Percentiles rank a stretch among this genome's conserved stretches.
Conservation (phyloP, 1,284 basidiomycete genomes). For the Vanrija pseudolonga region DNA sequence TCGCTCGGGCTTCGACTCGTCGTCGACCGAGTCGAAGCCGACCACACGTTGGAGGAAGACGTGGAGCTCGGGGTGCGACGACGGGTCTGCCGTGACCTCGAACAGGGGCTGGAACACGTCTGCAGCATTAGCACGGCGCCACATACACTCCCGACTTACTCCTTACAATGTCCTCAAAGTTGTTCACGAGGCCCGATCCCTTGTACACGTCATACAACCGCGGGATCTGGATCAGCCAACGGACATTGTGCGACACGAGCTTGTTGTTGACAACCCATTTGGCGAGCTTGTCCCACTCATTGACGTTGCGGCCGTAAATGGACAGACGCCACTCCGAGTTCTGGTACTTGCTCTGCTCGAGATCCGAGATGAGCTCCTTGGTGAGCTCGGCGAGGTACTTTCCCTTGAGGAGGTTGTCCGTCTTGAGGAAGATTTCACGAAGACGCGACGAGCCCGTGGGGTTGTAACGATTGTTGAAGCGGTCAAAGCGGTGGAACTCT, state of each 20-base stretch:
- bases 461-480: constrained; percentile 66
- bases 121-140: constrained; percentile 39
- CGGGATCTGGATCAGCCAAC: constrained; percentile 97
- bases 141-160: constrained; percentile 58
- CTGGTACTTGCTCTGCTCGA: constrained; percentile 98
- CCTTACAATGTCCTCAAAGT: constrained; percentile 84
- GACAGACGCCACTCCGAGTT: constrained; percentile 97
- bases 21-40: constrained; percentile 96
- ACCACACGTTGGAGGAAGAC: constrained; percentile 92
- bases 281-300: constrained; percentile 98
- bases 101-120: constrained; percentile 93
- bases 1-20: constrained; percentile 92
- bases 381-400: constrained; percentile 85
- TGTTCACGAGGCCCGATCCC: constrained; percentile 74
- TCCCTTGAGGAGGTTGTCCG: constrained; percentile 89
- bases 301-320: constrained; percentile 71
- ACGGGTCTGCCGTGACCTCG: constrained; percentile 90
- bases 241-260: constrained; percentile 91
- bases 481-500: constrained; percentile 93
- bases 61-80: constrained; percentile 87
- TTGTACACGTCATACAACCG: constrained; percentile 97
- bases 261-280: constrained; percentile 95
- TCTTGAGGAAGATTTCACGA: constrained; percentile 97
- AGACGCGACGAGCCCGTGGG: constrained; percentile 78
- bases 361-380: constrained; percentile 88